Percentiles rank a stretch among this genome's conserved stretches.
These are phyloP conservation scores for Tetracladium marchalianum DNA, from an alignment of 495 filamentous ascomycete species.

Conservation along the genomic window DNA sequence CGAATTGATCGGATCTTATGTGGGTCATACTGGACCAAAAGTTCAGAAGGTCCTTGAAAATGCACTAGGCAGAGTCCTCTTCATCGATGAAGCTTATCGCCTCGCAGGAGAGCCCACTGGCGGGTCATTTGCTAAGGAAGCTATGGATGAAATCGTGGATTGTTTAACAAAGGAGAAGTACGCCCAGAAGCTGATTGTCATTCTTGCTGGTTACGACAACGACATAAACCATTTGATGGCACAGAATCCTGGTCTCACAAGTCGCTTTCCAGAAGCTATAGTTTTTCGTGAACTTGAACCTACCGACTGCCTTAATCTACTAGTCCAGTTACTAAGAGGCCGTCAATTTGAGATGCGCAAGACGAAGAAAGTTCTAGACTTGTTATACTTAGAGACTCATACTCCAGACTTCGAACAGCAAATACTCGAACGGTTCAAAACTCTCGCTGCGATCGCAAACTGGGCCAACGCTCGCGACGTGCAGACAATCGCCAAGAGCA, in stretches of 20 bases:
- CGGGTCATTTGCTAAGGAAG: constrained; percentile 46
- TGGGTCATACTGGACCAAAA: constrained; percentile 59
- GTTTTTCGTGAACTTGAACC: constrained; percentile 31
- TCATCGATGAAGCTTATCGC: constrained; percentile 55
- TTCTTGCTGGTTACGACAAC: constrained; percentile 55
- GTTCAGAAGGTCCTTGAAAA: constrained; percentile 46
- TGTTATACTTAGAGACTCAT: constrained; percentile 3
- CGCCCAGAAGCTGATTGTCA: constrained; percentile 47
- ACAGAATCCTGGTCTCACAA: constrained; percentile 38
- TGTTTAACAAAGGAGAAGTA: constrained; percentile 49
- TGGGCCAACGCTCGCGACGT: constrained; percentile 40
- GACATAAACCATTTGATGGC: constrained; percentile 53
- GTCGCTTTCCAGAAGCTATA: constrained; percentile 41
- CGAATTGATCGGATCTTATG: constrained; percentile 30
- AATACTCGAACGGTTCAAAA: constrained; percentile 13
- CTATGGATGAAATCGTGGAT: constrained; percentile 56
- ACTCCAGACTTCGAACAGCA: constrained; percentile 3
- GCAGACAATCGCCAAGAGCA: constrained; percentile 24
- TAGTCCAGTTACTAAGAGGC: too few species aligned
- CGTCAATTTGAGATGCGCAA: constrained; percentile 23
- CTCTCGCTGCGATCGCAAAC: constrained; percentile 18
- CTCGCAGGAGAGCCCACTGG: constrained; percentile 31
- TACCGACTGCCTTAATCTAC: constrained; percentile 32
- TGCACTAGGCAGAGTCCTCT: constrained; percentile 48
- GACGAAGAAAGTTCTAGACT: constrained; percentile 1